phyloP scores from a whole-genome alignment of 2,329 filamentous ascomycete genomes.

The Fusarium sp. region DNA sequence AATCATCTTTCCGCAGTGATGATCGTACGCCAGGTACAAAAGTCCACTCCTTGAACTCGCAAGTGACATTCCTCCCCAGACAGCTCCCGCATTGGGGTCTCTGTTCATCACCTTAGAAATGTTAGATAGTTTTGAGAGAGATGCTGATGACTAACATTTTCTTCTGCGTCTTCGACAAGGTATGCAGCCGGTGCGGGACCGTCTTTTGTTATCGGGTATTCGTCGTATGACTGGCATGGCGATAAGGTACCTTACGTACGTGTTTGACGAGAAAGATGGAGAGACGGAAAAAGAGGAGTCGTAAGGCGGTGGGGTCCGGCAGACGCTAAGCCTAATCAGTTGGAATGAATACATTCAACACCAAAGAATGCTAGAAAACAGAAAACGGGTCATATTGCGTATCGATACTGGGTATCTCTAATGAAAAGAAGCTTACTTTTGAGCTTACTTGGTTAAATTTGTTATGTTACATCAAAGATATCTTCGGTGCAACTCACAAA shows the following conservation, averaged over 20 bases:
- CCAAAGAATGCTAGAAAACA: too few relatives aligned
- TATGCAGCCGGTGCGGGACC: constrained; percentile 25
- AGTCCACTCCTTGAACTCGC: constrained; percentile 34
- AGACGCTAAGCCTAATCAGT: background rate
- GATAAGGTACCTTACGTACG: constrained; percentile 1
- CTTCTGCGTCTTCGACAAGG: constrained; percentile 32
- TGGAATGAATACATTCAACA: too few relatives aligned
- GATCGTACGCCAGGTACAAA: constrained; percentile 21
- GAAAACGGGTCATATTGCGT: too few relatives aligned
- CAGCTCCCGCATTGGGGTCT: constrained; percentile 29
- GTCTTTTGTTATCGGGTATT: constrained; percentile 27
- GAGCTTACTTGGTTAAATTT: too few relatives aligned
- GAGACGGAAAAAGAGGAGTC: constrained; percentile 19
- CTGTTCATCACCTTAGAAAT: constrained; percentile 20
- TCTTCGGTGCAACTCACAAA: too few relatives aligned
- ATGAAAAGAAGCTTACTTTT: too few relatives aligned
- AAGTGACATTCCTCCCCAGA: constrained; percentile 23
- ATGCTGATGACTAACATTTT: constrained; percentile 10
- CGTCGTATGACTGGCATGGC: constrained; percentile 26
- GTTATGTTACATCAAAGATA: too few relatives aligned
- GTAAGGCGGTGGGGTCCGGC: background rate
- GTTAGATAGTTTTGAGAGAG: background rate
- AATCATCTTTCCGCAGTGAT: background rate
- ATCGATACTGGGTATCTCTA: too few relatives aligned
- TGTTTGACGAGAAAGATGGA: background rate